Evolutionary conservation across 169 alveolate species (phyloP).

Genomic region (Plasmodium sp.): DNA sequence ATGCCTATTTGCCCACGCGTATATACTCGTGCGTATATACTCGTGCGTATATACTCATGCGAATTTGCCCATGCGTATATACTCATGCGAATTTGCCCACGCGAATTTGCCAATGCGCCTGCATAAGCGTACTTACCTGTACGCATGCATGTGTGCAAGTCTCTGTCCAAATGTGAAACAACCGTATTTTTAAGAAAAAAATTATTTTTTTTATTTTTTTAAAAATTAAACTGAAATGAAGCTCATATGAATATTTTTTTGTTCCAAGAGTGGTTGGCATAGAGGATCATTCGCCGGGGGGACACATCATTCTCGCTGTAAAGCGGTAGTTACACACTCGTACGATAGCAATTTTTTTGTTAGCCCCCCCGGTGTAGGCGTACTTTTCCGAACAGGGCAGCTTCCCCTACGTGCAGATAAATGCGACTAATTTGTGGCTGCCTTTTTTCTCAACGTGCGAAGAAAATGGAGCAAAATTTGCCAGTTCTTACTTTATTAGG

Average conservation of each 20-base stretch:
- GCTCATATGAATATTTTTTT: constrained; percentile 30
- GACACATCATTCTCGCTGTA: not conserved
- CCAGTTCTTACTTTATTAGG: not conserved
- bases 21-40: no score
- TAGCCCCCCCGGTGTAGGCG: not conserved
- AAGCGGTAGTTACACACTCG: not conserved
- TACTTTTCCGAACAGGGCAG: no score
- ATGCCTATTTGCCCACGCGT: not conserved
- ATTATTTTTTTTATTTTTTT: constrained; percentile 4
- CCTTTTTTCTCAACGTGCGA: not conserved
- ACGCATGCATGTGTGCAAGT: not conserved
- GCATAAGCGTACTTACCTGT: not conserved
- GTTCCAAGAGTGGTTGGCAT: not conserved
- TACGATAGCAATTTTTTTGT: not conserved
- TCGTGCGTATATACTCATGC: not conserved
- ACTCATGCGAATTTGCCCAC: not conserved
- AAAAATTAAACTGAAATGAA: constrained; percentile 46
- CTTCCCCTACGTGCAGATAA: no score
- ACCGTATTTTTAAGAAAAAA: constrained; percentile 21
- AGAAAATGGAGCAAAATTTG: not conserved
- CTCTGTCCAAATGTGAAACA: constrained; percentile 26
- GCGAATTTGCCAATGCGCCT: not conserved
- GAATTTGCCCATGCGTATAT: not conserved
- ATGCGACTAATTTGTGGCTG: no score
- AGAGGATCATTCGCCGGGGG: not conserved